Conservation (phyloP, 176 grass and related monocot species). For the Hsuehochloa calcarea region DNA sequence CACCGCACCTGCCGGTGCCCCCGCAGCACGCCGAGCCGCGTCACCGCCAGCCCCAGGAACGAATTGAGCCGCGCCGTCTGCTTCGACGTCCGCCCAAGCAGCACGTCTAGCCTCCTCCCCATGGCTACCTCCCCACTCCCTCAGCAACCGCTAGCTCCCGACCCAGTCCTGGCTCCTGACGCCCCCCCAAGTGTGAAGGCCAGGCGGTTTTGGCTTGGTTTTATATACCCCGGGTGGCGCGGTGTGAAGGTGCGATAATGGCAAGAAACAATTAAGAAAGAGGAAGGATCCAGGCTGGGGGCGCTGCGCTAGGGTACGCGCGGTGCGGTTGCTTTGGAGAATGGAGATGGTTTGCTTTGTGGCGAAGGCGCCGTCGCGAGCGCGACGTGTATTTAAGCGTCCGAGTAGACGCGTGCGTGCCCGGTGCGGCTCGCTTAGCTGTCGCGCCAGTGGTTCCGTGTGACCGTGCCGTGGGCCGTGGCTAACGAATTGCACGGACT, state of each 20-base stretch:
- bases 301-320: neutral
- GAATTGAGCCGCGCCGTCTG: constrained; percentile 59
- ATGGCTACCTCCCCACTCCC: neutral
- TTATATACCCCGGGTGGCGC: constrained; percentile 30
- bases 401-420: constrained; percentile 18
- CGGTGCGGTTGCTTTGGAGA: neutral
- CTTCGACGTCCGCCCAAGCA: constrained; percentile 68
- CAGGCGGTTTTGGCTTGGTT: neutral
- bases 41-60: constrained; percentile 38
- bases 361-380: constrained; percentile 34
- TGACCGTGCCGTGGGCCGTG: too few relatives aligned
- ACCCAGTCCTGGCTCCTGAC: neutral
- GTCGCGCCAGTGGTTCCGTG: too few relatives aligned
- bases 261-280: neutral
- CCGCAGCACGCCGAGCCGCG: constrained; percentile 60
- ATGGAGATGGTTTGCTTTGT: constrained; percentile 38
- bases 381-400: constrained; percentile 26
- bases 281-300: neutral
- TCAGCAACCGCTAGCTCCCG: neutral
- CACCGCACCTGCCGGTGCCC: constrained; percentile 59
- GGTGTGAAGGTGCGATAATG: constrained; percentile 17
- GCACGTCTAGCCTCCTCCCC: constrained; percentile 74
- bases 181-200: neutral
- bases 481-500: too few relatives aligned
- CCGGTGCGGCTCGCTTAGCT: neutral